A percentile compares a stretch with the other conserved stretches of the same genome.
phyloP scores from a whole-genome alignment of 2,329 filamentous ascomycete species.

The Dothistroma pini region DNA sequence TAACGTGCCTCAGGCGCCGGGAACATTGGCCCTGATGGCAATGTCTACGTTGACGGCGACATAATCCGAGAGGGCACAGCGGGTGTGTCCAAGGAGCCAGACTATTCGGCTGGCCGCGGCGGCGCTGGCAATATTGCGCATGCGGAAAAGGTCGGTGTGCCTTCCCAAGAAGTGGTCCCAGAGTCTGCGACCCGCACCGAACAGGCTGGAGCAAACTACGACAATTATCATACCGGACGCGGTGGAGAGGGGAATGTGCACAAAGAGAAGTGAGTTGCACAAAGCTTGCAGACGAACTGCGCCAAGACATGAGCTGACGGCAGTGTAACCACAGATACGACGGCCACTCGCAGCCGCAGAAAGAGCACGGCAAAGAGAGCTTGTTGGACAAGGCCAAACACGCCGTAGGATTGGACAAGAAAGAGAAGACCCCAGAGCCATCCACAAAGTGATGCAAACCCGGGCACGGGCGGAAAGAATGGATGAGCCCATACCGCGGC shows the following conservation, averaged over 20 bases:
- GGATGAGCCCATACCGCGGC: too few relatives aligned
- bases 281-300: neutral
- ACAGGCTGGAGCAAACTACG: slow-evolving; percentile 30
- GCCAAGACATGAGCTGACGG: neutral
- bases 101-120: slow-evolving; percentile 39
- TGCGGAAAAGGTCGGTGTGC: slow-evolving; percentile 9
- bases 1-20: slow-evolving; percentile 49
- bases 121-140: slow-evolving; percentile 31
- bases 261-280: slow-evolving; percentile 37
- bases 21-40: slow-evolving; percentile 54
- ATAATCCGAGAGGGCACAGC: slow-evolving; percentile 46
- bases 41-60: slow-evolving; percentile 44
- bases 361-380: slow-evolving; percentile 32
- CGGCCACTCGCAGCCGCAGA: slow-evolving; percentile 40
- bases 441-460: neutral
- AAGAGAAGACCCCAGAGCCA: slow-evolving; percentile 23
- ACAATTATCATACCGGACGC: slow-evolving; percentile 49
- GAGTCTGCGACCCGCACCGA: slow-evolving; percentile 39
- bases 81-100: slow-evolving; percentile 37
- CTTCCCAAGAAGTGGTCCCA: slow-evolving; percentile 42
- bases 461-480: neutral
- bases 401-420: slow-evolving; percentile 28
- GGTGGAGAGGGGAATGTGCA: slow-evolving; percentile 48
- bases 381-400: slow-evolving; percentile 46
- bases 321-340: slow-evolving; percentile 31